A percentile compares a stretch with the other conserved stretches of the same genome.
These are phyloP conservation scores for Sporisorium graminicola DNA, from an alignment of 1,284 basidiomycete species.

Conservation along the genomic window DNA sequence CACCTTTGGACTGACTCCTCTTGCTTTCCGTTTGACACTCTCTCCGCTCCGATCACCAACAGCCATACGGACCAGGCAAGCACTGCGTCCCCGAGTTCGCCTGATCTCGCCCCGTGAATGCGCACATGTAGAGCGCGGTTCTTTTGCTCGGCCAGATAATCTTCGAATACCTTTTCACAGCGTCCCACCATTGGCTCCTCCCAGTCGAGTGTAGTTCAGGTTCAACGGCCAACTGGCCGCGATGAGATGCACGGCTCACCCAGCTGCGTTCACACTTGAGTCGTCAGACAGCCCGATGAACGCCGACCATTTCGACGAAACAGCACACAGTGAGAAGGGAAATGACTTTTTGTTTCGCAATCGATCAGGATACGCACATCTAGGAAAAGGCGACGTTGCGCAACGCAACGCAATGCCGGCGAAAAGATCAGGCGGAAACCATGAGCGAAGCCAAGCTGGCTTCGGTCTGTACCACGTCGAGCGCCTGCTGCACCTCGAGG, in stretches of 20 bases:
- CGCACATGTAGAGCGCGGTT: background rate
- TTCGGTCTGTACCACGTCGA: conserved; percentile 89
- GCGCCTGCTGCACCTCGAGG: conserved; percentile 91
- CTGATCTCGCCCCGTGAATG: conserved; percentile 11
- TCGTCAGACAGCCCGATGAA: background rate
- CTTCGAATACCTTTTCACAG: conserved; percentile 23
- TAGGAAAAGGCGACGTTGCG: background rate
- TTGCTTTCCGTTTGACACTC: background rate
- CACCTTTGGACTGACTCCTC: conserved; percentile 13
- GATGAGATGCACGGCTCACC: background rate
- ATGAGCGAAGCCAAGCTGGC: conserved; percentile 76
- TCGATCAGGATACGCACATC: background rate
- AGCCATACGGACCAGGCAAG: conserved; percentile 96
- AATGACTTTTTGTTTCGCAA: background rate
- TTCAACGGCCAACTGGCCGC: background rate
- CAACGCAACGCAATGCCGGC: too few relatives aligned
- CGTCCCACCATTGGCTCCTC: background rate
- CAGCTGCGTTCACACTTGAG: background rate
- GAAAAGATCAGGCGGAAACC: conserved; percentile 60
- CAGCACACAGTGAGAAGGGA: background rate
- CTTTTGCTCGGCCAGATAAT: conserved; percentile 18
- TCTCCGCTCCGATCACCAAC: conserved; percentile 6
- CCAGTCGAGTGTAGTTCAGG: background rate
- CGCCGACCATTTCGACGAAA: background rate
- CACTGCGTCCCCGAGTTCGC: conserved; percentile 88